A percentile compares a stretch with the other conserved stretches of the same genome.
Conservation (phyloP, 352 stramenopile species). For the Phytophthora agathidicida region DNA sequence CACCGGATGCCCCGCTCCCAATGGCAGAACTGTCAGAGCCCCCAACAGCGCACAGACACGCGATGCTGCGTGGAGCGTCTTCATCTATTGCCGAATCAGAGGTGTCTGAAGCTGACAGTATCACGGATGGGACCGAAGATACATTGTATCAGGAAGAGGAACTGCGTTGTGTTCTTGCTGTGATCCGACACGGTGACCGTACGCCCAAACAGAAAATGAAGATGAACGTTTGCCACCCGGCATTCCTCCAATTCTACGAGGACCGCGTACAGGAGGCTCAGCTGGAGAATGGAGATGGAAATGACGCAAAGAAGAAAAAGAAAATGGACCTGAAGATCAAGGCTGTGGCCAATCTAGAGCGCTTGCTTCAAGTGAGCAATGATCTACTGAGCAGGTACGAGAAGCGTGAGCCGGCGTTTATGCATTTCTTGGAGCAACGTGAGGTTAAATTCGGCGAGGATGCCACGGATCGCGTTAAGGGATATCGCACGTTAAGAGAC, state of each 20-base stretch:
- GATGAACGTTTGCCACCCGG: slow-evolving; percentile 92
- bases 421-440: slow-evolving; percentile 70
- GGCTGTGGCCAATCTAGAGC: slow-evolving; percentile 77
- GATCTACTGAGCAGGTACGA: slow-evolving; percentile 76
- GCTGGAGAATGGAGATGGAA: slow-evolving; percentile 33
- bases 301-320: slow-evolving; percentile 49
- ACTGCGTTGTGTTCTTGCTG: slow-evolving; percentile 98
- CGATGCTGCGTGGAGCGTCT: slow-evolving; percentile 28
- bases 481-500: slow-evolving; percentile 91
- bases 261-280: slow-evolving; percentile 46
- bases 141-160: slow-evolving; percentile 91
- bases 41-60: slow-evolving; percentile 36
- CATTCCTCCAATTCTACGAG: slow-evolving; percentile 90
- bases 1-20: slow-evolving; percentile 40
- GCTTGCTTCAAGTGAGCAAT: slow-evolving; percentile 80
- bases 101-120: slow-evolving; percentile 33
- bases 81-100: slow-evolving; percentile 39
- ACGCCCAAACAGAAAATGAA: slow-evolving; percentile 99
- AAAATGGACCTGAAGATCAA: slow-evolving; percentile 91
- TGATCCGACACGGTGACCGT: slow-evolving; percentile 99
- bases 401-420: slow-evolving; percentile 57
- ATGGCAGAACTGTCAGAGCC: slow-evolving; percentile 71
- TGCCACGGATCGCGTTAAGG: slow-evolving; percentile 77
- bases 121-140: slow-evolving; percentile 29
- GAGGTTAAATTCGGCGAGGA: slow-evolving; percentile 67